phyloP scores from a whole-genome alignment of 2,329 filamentous ascomycete genomes.

The Colletotrichum aenigma region DNA sequence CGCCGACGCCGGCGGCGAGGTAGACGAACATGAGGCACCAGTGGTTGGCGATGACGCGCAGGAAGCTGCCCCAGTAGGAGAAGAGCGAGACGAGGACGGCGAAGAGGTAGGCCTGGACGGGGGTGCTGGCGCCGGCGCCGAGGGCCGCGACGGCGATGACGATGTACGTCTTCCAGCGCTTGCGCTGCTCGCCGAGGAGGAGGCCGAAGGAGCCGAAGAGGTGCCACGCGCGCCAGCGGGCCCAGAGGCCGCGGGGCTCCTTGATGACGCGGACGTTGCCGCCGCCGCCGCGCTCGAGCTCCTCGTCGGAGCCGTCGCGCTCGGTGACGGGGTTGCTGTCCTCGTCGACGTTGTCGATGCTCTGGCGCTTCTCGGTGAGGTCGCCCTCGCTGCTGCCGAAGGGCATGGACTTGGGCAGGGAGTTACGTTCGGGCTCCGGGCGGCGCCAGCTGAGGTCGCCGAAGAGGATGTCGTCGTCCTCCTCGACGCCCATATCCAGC shows the following conservation, averaged over 20 bases:
- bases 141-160: slow-evolving; percentile 12
- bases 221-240: background rate
- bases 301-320: slow-evolving; percentile 8
- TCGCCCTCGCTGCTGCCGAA: slow-evolving; percentile 9
- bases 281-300: background rate
- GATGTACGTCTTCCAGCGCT: slow-evolving; percentile 18
- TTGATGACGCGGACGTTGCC: background rate
- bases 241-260: background rate
- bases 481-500: slow-evolving; percentile 16
- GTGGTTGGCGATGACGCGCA: slow-evolving; percentile 42
- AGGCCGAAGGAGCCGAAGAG: slow-evolving; percentile 15
- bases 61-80: slow-evolving; percentile 15
- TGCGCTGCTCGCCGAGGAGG: slow-evolving; percentile 14
- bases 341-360: background rate
- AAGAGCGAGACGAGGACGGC: slow-evolving; percentile 16
- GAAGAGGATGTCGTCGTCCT: slow-evolving; percentile 21
- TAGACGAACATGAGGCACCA: slow-evolving; percentile 19
- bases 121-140: slow-evolving; percentile 16
- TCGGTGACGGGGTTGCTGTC: background rate
- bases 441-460: slow-evolving; percentile 18
- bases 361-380: slow-evolving; percentile 10
- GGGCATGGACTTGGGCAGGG: background rate
- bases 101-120: slow-evolving; percentile 19
- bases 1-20: slow-evolving; percentile 25
- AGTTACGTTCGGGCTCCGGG: background rate